Base-by-base conservation (phyloP, 1,139 yeast species). In the Yamadazyma kanchanaburiensis region DNA sequence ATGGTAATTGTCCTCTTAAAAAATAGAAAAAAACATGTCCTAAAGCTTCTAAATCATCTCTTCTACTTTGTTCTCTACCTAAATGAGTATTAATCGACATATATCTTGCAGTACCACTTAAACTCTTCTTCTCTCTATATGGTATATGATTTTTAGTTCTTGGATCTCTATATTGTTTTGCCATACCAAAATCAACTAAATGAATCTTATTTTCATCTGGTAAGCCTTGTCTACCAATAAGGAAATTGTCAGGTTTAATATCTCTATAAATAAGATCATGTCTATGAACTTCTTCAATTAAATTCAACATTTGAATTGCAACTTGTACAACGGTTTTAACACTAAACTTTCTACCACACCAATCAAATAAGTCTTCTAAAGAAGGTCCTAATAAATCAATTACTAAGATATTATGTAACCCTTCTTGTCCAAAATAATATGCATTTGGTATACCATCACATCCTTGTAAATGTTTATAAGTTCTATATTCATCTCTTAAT, bases 31-130 rank as follows among this genome's bases (percentile, higher is more conserved):
- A 86, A 3, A 91, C 97, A 60, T 91, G 96, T 25, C 96, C 97
- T 45, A 91, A 68, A 6, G 95, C 88, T 63, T 91, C 98, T 51
- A 91, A 71, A 60, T 91, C 98, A 56, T 91, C 98, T 50, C 98
- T 75, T 54, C 98, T 77, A 44, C 86, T 80, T 62, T 91, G 98
- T 60, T 91, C 98, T 53, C 96, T 77, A 27, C 98, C 98, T 52
- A 91, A 70, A 64, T 91, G 98, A 25, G 98, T 91, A 64, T 91
- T 91, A 49, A 91, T 89, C 21, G 95, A 84, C 96, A 89, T 89
- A 64, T 91, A 91, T 53, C 98, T 77, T 9, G 97, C 97, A 3
- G 98, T 91, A 30, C 98, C 98, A 56, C 94, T 81, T 48, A 91
- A 71, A 16, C 95, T 80, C 61, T 91, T 91, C 57, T 89, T 82